Conservation (phyloP, 108 stramenopile species). For the Skeletonema grethae region DNA sequence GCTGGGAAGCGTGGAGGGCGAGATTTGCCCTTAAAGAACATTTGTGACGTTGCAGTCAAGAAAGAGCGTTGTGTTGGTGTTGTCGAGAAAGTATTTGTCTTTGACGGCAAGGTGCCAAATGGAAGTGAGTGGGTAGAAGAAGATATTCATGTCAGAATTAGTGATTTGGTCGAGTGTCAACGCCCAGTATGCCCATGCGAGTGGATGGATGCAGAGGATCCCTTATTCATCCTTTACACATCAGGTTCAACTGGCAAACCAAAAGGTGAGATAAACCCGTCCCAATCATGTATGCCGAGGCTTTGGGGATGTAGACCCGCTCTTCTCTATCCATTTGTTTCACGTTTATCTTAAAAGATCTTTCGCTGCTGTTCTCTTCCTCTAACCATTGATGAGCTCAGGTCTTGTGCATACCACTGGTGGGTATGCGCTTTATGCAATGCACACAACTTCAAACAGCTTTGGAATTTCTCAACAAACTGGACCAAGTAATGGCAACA, state of each 20-base stretch:
- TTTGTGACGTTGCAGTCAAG: constrained; percentile 67
- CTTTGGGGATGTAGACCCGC: too few species aligned
- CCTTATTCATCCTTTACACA: constrained; percentile 97
- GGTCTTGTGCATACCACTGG: constrained; percentile 93
- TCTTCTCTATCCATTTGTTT: too few species aligned
- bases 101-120: constrained; percentile 39
- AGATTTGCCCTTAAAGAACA: constrained; percentile 67
- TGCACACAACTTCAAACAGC: constrained; percentile 79
- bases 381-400: background rate
- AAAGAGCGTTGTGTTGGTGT: constrained; percentile 41
- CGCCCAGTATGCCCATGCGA: constrained; percentile 80
- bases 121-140: constrained; percentile 41
- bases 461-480: constrained; percentile 68
- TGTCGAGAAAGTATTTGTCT: constrained; percentile 65
- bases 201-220: constrained; percentile 90
- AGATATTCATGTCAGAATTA: constrained; percentile 60
- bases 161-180: constrained; percentile 51
- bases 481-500: constrained; percentile 24
- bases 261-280: constrained; percentile 40
- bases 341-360: too few species aligned
- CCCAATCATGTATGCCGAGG: too few species aligned
- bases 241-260: constrained; percentile 95
- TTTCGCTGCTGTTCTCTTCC: too few species aligned
- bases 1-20: constrained; percentile 61
- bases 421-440: constrained; percentile 93